Conservation (phyloP, 805 yeast species). For the Yarrowia sp. region DNA sequence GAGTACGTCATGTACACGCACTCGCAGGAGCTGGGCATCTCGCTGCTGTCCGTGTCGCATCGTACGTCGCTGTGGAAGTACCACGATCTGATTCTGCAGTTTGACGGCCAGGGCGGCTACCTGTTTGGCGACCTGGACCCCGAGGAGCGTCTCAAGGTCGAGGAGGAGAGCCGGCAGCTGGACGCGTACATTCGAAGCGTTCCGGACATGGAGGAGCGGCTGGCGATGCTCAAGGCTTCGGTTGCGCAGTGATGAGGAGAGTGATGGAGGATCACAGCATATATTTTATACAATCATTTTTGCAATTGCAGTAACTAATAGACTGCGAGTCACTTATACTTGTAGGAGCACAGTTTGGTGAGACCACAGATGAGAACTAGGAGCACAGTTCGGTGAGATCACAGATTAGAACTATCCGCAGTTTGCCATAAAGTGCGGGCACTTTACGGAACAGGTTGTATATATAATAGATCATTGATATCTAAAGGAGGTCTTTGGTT, state of each 20-base stretch:
- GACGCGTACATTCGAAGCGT: conserved; percentile 71
- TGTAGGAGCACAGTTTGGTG: no score
- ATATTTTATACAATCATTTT: conserved; percentile 18
- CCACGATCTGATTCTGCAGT: conserved; percentile 77
- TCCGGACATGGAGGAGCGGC: conserved; percentile 62
- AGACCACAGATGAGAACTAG: no score
- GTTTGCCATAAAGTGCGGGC: no score
- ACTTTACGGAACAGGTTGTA: no score
- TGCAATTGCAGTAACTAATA: no score
- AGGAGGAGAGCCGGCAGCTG: conserved; percentile 69
- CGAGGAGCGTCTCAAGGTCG: conserved; percentile 64
- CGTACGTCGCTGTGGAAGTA: conserved; percentile 90
- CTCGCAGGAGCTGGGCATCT: conserved; percentile 75
- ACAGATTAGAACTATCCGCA: no score
- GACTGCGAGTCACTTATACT: no score
- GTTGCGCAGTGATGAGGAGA: not conserved
- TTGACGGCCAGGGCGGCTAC: conserved; percentile 80
- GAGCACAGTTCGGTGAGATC: no score
- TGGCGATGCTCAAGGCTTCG: conserved; percentile 50
- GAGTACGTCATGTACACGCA: conserved; percentile 84
- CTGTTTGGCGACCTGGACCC: conserved; percentile 66
- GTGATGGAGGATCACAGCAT: conserved; percentile 20
- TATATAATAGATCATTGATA: no score
- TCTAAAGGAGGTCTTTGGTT: no score
- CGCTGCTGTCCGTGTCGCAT: conserved; percentile 87